These are phyloP conservation scores for Auricularia cornea DNA, from an alignment of 768 basidiomycete species.

Conservation along the genomic window DNA sequence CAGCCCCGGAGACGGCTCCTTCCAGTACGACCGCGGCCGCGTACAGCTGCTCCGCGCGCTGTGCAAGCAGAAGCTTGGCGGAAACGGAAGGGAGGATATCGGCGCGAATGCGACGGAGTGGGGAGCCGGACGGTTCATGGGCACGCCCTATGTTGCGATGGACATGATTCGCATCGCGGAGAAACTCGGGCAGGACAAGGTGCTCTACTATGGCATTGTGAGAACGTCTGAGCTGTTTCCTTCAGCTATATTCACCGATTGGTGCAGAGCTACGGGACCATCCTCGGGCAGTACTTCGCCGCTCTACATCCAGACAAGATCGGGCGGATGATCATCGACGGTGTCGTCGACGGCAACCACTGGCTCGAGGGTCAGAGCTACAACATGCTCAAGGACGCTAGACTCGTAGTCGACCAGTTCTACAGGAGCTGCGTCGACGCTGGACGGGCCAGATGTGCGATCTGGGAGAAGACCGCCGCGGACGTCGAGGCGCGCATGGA, in stretches of 20 bases:
- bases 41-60: background rate
- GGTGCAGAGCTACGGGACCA: slow-evolving; percentile 2
- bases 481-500: too few relatives aligned
- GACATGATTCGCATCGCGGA: slow-evolving; percentile 13
- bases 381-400: background rate
- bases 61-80: background rate
- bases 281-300: background rate
- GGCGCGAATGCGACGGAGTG: background rate
- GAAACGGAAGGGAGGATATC: background rate
- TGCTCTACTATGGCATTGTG: slow-evolving; percentile 7
- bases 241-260: too few relatives aligned
- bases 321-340: slow-evolving; percentile 2
- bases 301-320: background rate
- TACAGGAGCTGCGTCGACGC: background rate
- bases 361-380: background rate
- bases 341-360: slow-evolving; percentile 3
- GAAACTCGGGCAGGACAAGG: slow-evolving; percentile 11
- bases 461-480: too few relatives aligned
- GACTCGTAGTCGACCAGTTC: background rate
- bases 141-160: slow-evolving; percentile 7
- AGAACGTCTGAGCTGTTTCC: background rate
- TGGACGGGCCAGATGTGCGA: too few relatives aligned
- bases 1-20: background rate
- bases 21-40: background rate
- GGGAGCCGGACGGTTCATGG: background rate